Conservation (phyloP, 176 grass and related monocot species). For the Hyparrhenia diplandra region DNA sequence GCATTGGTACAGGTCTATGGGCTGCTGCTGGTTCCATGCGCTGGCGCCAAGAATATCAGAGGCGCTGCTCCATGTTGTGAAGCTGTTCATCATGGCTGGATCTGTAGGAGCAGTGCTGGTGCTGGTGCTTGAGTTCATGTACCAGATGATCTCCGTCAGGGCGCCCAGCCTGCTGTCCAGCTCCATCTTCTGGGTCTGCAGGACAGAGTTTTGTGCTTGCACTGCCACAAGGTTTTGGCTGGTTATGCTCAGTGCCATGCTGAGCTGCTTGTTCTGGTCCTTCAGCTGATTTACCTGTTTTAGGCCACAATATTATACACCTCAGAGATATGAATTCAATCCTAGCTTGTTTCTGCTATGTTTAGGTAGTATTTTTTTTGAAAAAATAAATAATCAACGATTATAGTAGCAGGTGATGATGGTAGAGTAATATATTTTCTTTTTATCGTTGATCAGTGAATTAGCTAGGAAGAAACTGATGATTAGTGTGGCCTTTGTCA, state of each 20-base stretch:
- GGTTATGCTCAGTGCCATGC: constrained; percentile 20
- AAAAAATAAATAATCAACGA: neutral
- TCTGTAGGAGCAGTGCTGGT: neutral
- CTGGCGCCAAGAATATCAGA: constrained; percentile 29
- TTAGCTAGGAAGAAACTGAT: constrained; percentile 15
- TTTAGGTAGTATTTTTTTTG: neutral
- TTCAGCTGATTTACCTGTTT: constrained; percentile 46
- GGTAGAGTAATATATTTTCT: neutral
- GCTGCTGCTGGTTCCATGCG: constrained; percentile 34
- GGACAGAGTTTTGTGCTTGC: constrained; percentile 64
- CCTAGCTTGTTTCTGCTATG: neutral
- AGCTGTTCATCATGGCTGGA: neutral
- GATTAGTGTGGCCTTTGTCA: neutral
- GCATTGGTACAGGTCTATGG: constrained; percentile 44
- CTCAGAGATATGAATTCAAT: neutral
- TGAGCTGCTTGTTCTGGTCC: constrained; percentile 13
- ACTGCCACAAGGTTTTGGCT: constrained; percentile 44
- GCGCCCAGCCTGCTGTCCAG: constrained; percentile 51
- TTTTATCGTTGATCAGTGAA: neutral
- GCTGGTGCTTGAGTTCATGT: constrained; percentile 29
- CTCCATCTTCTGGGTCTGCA: constrained; percentile 63
- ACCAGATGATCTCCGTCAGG: constrained; percentile 51
- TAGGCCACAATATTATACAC: neutral
- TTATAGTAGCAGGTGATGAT: neutral
- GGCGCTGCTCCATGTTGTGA: neutral